Evolutionary conservation across 257 asterid species (phyloP).

Genomic region (Mitragyna speciosa): DNA sequence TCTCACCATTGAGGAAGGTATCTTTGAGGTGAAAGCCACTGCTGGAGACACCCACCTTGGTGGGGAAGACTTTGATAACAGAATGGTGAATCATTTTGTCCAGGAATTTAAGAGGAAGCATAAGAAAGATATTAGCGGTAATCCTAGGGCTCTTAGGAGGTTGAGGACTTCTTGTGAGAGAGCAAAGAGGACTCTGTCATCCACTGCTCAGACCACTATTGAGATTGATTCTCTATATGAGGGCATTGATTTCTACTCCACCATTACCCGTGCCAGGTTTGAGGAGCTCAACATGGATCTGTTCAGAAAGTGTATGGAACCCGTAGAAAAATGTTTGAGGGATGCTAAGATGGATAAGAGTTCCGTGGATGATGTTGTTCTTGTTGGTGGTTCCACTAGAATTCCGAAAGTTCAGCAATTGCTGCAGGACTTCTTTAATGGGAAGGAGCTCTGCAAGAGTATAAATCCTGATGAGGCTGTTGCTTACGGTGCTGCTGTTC

Average conservation of each 20-base stretch:
- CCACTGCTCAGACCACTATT: slow-evolving; percentile 82
- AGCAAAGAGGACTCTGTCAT: slow-evolving; percentile 80
- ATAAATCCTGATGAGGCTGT: slow-evolving; percentile 87
- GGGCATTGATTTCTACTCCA: slow-evolving; percentile 76
- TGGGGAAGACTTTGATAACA: slow-evolving; percentile 81
- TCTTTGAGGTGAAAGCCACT: slow-evolving; percentile 50
- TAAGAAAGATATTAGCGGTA: slow-evolving; percentile 72
- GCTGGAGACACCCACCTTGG: slow-evolving; percentile 67
- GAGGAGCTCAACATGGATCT: slow-evolving; percentile 89
- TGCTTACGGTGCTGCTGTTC: slow-evolving; percentile 87
- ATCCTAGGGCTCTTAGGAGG: slow-evolving; percentile 72
- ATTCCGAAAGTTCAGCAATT: slow-evolving; percentile 78
- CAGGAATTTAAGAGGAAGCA: slow-evolving; percentile 80
- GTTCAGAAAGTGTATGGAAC: slow-evolving; percentile 79
- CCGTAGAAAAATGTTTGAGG: slow-evolving; percentile 77
- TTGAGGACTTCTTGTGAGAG: slow-evolving; percentile 80
- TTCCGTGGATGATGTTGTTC: slow-evolving; percentile 64
- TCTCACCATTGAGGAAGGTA: slow-evolving; percentile 47
- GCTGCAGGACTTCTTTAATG: slow-evolving; percentile 78
- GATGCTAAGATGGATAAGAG: slow-evolving; percentile 88
- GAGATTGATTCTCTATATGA: slow-evolving; percentile 72
- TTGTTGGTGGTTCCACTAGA: slow-evolving; percentile 79
- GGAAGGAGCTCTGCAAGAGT: slow-evolving; percentile 88
- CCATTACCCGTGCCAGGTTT: slow-evolving; percentile 77
- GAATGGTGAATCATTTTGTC: slow-evolving; percentile 82